phyloP scores from a whole-genome alignment of 257 asterid genomes.

The Solanum microdontum region DNA sequence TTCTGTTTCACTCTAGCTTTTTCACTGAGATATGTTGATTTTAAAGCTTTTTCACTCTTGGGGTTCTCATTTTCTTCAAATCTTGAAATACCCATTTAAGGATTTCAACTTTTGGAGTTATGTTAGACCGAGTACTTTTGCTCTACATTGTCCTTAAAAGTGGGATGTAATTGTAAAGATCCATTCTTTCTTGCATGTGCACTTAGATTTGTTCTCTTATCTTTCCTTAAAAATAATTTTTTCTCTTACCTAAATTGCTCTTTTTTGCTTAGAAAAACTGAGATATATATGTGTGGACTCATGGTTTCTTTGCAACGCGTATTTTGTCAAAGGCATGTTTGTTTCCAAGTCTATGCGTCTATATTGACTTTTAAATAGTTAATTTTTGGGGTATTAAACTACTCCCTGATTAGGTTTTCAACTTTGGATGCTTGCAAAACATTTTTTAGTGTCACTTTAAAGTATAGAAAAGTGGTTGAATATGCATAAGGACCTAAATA shows the following conservation, averaged over 20 bases:
- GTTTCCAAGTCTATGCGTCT: not conserved
- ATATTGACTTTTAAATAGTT: not conserved
- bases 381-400: not conserved
- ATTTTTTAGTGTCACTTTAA: not conserved
- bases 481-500: not conserved
- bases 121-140: not conserved
- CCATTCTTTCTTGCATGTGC: not conserved
- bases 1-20: not conserved
- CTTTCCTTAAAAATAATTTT: not conserved
- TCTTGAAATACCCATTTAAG: not conserved
- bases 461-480: not conserved
- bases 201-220: not conserved
- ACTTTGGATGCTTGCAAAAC: conserved; percentile 1
- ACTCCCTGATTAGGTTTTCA: not conserved
- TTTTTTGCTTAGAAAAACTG: not conserved
- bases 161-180: not conserved
- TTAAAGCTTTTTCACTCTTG: not conserved
- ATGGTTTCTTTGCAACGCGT: not conserved
- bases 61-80: conserved; percentile 1
- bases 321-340: not conserved
- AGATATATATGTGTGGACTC: not conserved
- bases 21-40: not conserved
- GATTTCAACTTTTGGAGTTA: not conserved
- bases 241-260: not conserved
- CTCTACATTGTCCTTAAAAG: not conserved